Conservation (phyloP, 139 green algal genomes). For the Eudorina sp. region DNA sequence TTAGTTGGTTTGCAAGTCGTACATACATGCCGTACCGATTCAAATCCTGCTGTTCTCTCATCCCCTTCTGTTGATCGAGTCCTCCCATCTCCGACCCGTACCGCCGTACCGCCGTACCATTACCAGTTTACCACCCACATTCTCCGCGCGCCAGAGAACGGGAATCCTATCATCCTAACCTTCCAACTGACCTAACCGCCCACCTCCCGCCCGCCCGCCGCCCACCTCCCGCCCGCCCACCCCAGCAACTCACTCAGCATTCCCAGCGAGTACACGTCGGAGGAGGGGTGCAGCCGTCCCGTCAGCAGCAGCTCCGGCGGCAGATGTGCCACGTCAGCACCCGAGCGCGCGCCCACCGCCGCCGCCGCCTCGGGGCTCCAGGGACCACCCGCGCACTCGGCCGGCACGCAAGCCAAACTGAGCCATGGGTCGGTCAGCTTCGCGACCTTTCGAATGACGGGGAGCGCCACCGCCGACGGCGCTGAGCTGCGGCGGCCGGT, state of each 20-base stretch:
- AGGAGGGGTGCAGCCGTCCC: conserved; percentile 37
- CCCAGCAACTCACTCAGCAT: conserved; percentile 53
- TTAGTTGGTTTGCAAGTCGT: no score
- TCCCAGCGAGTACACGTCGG: conserved; percentile 57
- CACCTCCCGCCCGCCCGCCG: not conserved
- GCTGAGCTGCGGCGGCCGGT: not conserved
- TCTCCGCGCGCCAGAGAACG: no score
- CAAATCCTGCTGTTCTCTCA: no score
- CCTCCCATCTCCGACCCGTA: no score
- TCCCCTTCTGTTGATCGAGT: no score
- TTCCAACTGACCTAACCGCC: no score
- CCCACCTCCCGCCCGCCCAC: not conserved
- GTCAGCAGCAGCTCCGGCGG: conserved; percentile 60
- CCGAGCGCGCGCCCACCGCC: not conserved
- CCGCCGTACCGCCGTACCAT: no score
- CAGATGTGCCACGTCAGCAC: conserved; percentile 51
- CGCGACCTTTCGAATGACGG: conserved; percentile 2
- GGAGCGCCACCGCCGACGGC: not conserved
- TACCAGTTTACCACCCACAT: no score
- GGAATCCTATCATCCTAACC: no score
- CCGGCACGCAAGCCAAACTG: conserved; percentile 4
- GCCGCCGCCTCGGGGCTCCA: conserved; percentile 11
- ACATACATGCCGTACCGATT: no score
- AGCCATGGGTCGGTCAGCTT: conserved; percentile 46
- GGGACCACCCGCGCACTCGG: conserved; percentile 16